Evolutionary conservation across 257 asterid species (phyloP), one percentile per base, ranked within the genome.

Genomic region (Ehretia macrophylla): DNA sequence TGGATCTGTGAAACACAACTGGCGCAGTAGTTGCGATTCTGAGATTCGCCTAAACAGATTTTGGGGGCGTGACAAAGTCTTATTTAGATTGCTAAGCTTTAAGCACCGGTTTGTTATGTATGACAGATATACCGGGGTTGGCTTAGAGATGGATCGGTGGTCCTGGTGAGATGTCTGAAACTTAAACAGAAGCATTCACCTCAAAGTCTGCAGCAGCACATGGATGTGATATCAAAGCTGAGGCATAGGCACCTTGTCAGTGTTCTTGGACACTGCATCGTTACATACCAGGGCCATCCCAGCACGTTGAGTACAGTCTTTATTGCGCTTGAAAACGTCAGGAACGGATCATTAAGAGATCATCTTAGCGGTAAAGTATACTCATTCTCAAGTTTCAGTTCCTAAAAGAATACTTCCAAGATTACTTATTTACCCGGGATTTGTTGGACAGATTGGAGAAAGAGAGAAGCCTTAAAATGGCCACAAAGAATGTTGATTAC

Each of bases 161-260:
- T 86, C 73, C 83, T 85, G 39, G 84, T 93, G 58, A 93, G 87
- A 74, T 89, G 99, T 62, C 63, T 89, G 79, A 93, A 89, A 32
- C 67, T 86, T 51, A 93, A 83, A 60, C 99, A 89, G 73, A 93
- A 84, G 85, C 84, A 82, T 72, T 83, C 99, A 42, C 58, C 87
- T 14, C 88, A 86, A 70, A 81, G 82, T 64, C 88, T 93, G 66
- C 88, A 93, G 59, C 87, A 86, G 66, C 99, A 93, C 80, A 89
- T 87, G 92, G 99, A 93, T 64, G 77, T 85, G 48, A 77, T 89
- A 58, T 89, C 97, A 32, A 89, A 81, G 85, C 85, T 93, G 60
- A 89, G 99, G 77, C 96, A 93, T 62, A 69, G 96, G 56, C 94
- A 89, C 77, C 66, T 93, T 59, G 95, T 89, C 27, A 89, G 97